These are phyloP conservation scores for Cyclanthera cordifolia DNA, from an alignment of 306 rosid species.

Conservation along the genomic window DNA sequence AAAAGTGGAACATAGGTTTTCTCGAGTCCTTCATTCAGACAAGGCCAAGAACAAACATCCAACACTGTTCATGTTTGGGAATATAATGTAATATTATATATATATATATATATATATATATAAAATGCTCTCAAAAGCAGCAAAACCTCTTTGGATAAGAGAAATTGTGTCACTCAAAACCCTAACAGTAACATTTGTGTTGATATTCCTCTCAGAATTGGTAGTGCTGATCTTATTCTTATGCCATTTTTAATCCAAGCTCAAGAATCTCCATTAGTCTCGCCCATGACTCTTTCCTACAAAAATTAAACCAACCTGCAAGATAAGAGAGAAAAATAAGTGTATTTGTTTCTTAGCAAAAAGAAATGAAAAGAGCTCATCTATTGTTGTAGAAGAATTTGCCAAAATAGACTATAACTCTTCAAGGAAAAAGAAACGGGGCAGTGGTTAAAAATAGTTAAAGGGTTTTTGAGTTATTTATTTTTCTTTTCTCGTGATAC, in stretches of 20 bases:
- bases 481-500: constrained; percentile 44
- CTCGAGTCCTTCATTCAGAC: background rate
- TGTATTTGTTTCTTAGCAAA: background rate
- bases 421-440: background rate
- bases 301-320: constrained; percentile 1
- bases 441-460: background rate
- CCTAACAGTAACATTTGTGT: constrained; percentile 38
- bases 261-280: constrained; percentile 6
- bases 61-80: constrained; percentile 11
- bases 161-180: constrained; percentile 51
- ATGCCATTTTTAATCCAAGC: background rate
- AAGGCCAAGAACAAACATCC: background rate
- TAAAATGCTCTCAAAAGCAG: constrained; percentile 76
- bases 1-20: constrained; percentile 9
- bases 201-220: constrained; percentile 17
- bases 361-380: background rate
- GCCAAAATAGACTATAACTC: background rate
- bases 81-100: constrained; percentile 16
- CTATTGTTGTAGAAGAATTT: background rate
- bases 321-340: background rate
- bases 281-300: background rate
- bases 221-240: constrained; percentile 1
- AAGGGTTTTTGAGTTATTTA: too few relatives aligned
- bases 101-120: too few relatives aligned
- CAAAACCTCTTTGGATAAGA: constrained; percentile 27